A percentile compares a stretch with the other conserved stretches of the same genome.
Conservation (phyloP, 495 filamentous ascomycete species). For the Aspergillus biplanus region DNA sequence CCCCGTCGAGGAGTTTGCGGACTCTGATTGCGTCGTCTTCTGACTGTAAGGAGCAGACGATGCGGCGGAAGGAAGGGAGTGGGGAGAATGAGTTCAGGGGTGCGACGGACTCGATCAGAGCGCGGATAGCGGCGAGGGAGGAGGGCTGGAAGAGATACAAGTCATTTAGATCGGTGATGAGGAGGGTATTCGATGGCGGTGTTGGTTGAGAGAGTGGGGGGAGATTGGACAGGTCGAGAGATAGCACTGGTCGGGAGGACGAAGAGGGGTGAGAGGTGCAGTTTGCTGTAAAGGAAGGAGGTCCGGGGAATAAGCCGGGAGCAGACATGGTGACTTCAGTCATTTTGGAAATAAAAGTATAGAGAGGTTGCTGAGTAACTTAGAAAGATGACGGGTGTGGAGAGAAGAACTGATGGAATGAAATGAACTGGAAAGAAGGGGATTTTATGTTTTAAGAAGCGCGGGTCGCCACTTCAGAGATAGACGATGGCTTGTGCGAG, state of each 20-base stretch:
- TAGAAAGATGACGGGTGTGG: conserved; percentile 3
- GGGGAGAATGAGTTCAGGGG: conserved; percentile 87
- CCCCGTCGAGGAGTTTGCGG: conserved; percentile 71
- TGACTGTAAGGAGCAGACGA: conserved; percentile 84
- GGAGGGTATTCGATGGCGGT: conserved; percentile 87
- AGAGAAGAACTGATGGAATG: conserved; percentile 3
- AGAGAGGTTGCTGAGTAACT: conserved; percentile 17
- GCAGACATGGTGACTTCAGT: conserved; percentile 31
- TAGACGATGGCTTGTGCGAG: neutral
- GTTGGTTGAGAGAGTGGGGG: conserved; percentile 79
- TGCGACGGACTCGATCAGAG: conserved; percentile 66
- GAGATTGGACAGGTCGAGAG: conserved; percentile 79
- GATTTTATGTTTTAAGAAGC: conserved; percentile 4
- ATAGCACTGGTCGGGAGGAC: conserved; percentile 57
- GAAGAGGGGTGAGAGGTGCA: conserved; percentile 36
- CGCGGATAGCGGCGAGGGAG: conserved; percentile 75
- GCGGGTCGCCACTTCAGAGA: neutral
- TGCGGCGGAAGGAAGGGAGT: conserved; percentile 88
- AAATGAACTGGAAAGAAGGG: conserved; percentile 24
- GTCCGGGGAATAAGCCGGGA: conserved; percentile 27
- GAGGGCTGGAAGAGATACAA: conserved; percentile 75
- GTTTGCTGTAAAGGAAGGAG: conserved; percentile 44
- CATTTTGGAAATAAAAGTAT: conserved; percentile 21
- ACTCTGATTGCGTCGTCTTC: conserved; percentile 73
- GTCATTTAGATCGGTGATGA: conserved; percentile 85